These are phyloP conservation scores for Pythium scleroteichum DNA, from an alignment of 352 stramenopile species.

Conservation along the genomic window DNA sequence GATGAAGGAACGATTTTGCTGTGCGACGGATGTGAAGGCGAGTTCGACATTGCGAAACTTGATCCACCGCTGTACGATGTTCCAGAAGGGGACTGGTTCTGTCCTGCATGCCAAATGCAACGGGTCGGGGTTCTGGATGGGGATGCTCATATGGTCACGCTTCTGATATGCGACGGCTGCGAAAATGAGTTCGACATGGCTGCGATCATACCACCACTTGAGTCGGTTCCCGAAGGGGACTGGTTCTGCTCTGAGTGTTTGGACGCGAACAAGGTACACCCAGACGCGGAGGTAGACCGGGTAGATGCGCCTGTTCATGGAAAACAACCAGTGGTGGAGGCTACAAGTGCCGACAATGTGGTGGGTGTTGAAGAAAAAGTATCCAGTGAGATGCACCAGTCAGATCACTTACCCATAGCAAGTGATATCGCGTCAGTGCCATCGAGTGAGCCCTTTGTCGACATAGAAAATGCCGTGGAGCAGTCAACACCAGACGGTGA, in stretches of 20 bases:
- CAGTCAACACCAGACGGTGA: not conserved
- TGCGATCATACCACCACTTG: slow-evolving; percentile 41
- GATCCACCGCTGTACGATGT: slow-evolving; percentile 45
- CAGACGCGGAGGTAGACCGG: not conserved
- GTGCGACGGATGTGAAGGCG: slow-evolving; percentile 69
- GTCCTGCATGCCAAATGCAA: slow-evolving; percentile 14
- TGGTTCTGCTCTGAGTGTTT: slow-evolving; percentile 41
- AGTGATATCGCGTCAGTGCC: not conserved
- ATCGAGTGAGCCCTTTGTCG: too few species aligned
- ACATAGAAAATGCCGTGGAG: not conserved
- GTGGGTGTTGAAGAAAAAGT: too few species aligned
- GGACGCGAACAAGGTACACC: not conserved
- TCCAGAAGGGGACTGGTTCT: slow-evolving; percentile 60
- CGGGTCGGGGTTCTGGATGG: not conserved
- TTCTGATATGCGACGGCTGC: slow-evolving; percentile 79
- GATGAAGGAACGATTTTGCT: slow-evolving; percentile 45
- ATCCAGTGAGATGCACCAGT: too few species aligned
- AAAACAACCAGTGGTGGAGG: too few species aligned
- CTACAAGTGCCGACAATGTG: too few species aligned
- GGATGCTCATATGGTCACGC: slow-evolving; percentile 27
- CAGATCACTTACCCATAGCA: too few species aligned
- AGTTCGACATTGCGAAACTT: slow-evolving; percentile 55
- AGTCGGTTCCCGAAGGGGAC: slow-evolving; percentile 43
- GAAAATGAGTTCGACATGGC: slow-evolving; percentile 60
- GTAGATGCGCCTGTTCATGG: too few species aligned